Percentiles rank a stretch among this genome's conserved stretches.
phyloP scores from a whole-genome alignment of 139 green algal species.

The Chlamydomonas asymmetrica region DNA sequence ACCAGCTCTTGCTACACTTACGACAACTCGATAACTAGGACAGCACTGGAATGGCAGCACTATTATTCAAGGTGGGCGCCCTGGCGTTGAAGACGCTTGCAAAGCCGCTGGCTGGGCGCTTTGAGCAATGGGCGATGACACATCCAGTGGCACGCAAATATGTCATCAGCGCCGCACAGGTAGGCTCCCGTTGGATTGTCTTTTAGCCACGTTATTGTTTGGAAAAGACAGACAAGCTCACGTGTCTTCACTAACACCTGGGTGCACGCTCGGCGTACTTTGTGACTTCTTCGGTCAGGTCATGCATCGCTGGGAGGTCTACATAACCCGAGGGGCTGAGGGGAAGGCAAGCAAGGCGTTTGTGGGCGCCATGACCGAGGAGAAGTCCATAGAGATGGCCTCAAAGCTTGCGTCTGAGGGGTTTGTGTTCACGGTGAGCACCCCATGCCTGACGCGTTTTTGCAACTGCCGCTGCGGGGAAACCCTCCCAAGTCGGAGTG shows the following conservation, averaged over 20 bases:
- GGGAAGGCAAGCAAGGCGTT: slow-evolving; percentile 71
- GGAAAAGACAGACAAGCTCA: not conserved
- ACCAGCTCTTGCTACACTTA: no score
- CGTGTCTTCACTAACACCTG: not conserved
- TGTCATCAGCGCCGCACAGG: slow-evolving; percentile 52
- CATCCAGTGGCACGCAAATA: slow-evolving; percentile 52
- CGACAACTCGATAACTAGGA: no score
- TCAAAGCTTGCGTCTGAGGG: slow-evolving; percentile 76
- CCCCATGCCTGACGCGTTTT: not conserved
- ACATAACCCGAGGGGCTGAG: slow-evolving; percentile 71
- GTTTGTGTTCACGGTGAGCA: slow-evolving; percentile 71
- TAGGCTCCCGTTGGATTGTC: not conserved
- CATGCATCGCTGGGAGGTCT: slow-evolving; percentile 71
- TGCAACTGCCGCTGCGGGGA: not conserved
- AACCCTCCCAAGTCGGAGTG: not conserved
- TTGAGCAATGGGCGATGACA: slow-evolving; percentile 66
- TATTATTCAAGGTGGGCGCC: slow-evolving; percentile 50
- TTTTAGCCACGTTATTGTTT: not conserved
- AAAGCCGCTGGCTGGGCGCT: slow-evolving; percentile 65
- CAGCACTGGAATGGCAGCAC: slow-evolving; percentile 48
- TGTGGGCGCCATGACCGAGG: slow-evolving; percentile 81
- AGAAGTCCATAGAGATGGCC: slow-evolving; percentile 76
- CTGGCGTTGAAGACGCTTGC: slow-evolving; percentile 51
- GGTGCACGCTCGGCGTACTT: not conserved
- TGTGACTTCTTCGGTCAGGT: slow-evolving; percentile 20